Evolutionary conservation across 2,329 filamentous ascomycete species (phyloP), one percentile per base, ranked within the genome.

Genomic region (Ophiostoma sp.): DNA sequence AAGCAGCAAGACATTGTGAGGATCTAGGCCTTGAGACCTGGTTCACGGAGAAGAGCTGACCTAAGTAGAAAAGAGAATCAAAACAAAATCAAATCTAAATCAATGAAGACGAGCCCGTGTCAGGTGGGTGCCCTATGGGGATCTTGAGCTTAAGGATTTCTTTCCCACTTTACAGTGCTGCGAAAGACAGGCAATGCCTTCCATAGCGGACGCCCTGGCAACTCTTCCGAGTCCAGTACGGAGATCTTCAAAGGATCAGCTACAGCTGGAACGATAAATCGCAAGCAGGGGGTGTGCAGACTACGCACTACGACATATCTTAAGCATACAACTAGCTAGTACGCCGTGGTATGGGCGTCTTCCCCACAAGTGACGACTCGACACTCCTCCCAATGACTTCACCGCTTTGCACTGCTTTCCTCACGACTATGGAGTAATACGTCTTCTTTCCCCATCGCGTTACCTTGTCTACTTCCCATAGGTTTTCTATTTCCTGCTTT

Each of bases 21-120:
- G 58, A 40, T 41, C 58, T 62, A 62, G 58, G 58, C 58, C 58
- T 62, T 40, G 36, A 40, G 14, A 62, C 58, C 38, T n/a, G 58
- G 7, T 42, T 14, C 58, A 41, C 58, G 38, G 36, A 40, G 11
- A 38, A 41, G 58, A 41, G 4, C 27, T 14, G 55, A 40, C 27
- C 58, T 16, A 62, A 12, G 8, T 16, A 62, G 58, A n/a, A 62
- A 41, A 16, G 2, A 8, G 55, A 40, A 27, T 38, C 38, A 36
- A n/a, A 47, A 16, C 47, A 55, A 55, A 11, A 11, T 18, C 38
- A 36, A n/a, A 47, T 5, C 47, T 27, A 55, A 11, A 11, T 18
- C 8, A 14, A 27, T 6, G 49, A 27, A 36, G 12, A 45, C 2
- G 42, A 11, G 42, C 42, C 42, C 42, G 1, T 55, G 49, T 9